Conservation (phyloP, 306 rosid genomes). For the Abrus pulchellus region DNA sequence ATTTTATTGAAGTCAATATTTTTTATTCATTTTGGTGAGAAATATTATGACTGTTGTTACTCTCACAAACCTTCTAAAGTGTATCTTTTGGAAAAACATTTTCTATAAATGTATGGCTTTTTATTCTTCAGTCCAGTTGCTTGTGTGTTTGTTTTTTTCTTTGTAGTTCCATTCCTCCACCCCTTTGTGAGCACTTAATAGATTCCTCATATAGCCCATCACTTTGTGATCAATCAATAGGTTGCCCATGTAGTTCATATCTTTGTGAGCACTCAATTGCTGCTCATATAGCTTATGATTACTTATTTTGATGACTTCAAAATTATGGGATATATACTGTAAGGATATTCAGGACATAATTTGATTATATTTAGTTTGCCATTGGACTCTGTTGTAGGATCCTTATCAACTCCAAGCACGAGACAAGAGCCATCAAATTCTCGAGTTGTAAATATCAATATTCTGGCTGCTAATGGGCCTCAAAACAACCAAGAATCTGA, state of each 20-base stretch:
- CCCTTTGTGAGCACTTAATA: background rate
- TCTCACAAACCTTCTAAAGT: background rate
- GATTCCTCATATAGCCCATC: constrained; percentile 8
- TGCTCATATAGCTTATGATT: constrained; percentile 18
- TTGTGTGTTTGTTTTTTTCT: background rate
- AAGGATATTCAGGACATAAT: constrained; percentile 1
- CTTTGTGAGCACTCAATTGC: constrained; percentile 30
- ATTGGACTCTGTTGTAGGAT: constrained; percentile 61
- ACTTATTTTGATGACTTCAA: background rate
- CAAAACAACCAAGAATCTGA: constrained; percentile 78
- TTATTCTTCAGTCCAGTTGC: constrained; percentile 14
- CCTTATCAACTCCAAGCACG: constrained; percentile 52
- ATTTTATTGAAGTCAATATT: background rate
- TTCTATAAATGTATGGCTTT: background rate
- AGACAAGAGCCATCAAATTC: constrained; percentile 65
- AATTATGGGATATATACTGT: constrained; percentile 26
- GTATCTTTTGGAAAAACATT: background rate
- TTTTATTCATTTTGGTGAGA: background rate
- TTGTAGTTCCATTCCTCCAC: background rate
- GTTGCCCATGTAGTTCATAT: constrained; percentile 7
- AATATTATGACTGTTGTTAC: background rate
- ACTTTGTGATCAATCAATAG: constrained; percentile 25
- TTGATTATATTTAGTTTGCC: constrained; percentile 29
- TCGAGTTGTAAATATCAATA: constrained; percentile 69
- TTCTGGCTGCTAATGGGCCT: constrained; percentile 75